Base-by-base conservation (phyloP, 1,139 yeast species). In the Fermentozyma sake region DNA sequence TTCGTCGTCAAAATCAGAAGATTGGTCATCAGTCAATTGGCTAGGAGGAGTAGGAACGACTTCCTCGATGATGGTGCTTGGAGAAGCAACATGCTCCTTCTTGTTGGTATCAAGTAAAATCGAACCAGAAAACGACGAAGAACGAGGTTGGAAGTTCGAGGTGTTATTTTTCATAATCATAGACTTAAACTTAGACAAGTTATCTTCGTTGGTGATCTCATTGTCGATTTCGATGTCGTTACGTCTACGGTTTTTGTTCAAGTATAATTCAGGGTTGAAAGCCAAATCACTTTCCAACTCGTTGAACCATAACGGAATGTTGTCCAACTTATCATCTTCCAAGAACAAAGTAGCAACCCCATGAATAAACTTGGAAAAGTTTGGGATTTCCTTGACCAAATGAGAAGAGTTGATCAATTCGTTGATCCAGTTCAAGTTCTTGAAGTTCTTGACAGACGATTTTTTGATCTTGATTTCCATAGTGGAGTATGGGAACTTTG, bases 221-320 rank as follows among this genome's bases (percentile, higher is more conserved):
- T 73, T 76, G 44, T 76, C 78, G 1, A 86, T 86, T 44, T 78
- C 82, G 40, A 76, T 76, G 12, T 93, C 93, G 44, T 81, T 81
- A 42, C 85, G 73, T 41, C 82, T 79, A 16, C 23, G 32, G 24
- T 24, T 23, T 16, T 35, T 39, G 18, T 33, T 32, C 33, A 41
- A 37, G 28, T 38, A 38, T 15, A 38, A 30, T 16, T 39, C 41
- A n/a, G 46, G 45, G 28, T 40, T 41, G 32, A 38, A 42, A 9
- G 44, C 33, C 16, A 42, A 41, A 21, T 42, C 46, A 32, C 66
- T 68, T 50, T 91, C 97, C 44, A 91, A 65, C 38, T 89, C 96
- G 37, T 93, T 86, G 44, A 86, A 70, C 98, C 98, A 91, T 55
- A 86, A 83, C 29, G 98, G 98, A 39, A 91, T 67, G 39, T 81